Evolutionary conservation across 495 filamentous ascomycete genomes (phyloP), one percentile per base, ranked within the genome.

Genomic region (Penicillium simplicissimum): DNA sequence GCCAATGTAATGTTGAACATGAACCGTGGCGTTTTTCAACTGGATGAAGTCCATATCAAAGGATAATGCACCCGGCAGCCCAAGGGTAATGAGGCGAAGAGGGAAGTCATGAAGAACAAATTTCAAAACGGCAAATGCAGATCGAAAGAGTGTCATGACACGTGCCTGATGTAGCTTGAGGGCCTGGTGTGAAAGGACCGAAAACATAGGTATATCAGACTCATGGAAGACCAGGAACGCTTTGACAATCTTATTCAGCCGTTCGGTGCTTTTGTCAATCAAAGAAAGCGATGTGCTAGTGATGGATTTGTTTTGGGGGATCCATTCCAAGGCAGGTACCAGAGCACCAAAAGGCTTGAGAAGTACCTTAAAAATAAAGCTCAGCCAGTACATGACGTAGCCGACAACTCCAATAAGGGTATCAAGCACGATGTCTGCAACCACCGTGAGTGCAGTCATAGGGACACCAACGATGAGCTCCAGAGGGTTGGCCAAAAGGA

Each of bases 401-500:
- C 84, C 86, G n/a, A 79, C 69, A 37, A 80, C 71, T 57, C 85
- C 83, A 31, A 89, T 81, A 7, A 81, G 74, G 15, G 79, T 77
- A 67, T 92, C 89, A 10, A 88, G 79, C 28, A 86, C 68, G 25
- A 96, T 81, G 65, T 95, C 91, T 36, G 90, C 90, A 43, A 85
- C 67, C 55, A 84, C 84, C 38, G 90, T 90, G 6, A 90, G 66
- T 17, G 91, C 79, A 19, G 84, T 83, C 25, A 94, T 80, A 7
- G 92, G 88, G 19, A 93, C 80, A 67, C 88, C 84, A 61, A 93
- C 68, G 43, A 87, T 69, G 21, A 89, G 78, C 17, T 85, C 77
- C 21, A 90, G 74, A 5, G 96, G 95, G 61, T 93, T 91, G 36
- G 90, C 92, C 28, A 96, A 61, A 23, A 90, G 76, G 61, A 95